phyloP scores from a whole-genome alignment of 2,329 filamentous ascomycete species.

The Monascus ruber region DNA sequence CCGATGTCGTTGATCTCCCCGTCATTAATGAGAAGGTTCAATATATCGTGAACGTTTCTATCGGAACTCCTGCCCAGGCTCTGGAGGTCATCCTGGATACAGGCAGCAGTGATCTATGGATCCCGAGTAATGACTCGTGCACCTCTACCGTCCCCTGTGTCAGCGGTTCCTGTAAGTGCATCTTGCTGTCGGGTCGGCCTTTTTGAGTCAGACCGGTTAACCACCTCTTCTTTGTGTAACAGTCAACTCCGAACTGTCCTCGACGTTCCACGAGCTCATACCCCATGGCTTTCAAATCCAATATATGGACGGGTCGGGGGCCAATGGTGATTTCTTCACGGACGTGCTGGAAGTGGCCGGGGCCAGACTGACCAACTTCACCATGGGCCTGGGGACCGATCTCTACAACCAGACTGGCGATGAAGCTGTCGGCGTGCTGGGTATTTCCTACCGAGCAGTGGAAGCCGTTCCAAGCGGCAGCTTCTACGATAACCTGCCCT shows the following conservation, averaged over 20 bases:
- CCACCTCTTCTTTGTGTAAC: neutral
- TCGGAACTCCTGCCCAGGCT: constrained; percentile 47
- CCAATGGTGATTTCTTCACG: constrained; percentile 66
- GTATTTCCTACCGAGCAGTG: constrained; percentile 70
- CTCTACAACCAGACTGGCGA: constrained; percentile 40
- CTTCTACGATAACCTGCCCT: constrained; percentile 56
- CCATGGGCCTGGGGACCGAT: neutral
- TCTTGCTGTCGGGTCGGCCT: neutral
- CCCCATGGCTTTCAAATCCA: constrained; percentile 74
- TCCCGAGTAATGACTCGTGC: constrained; percentile 47
- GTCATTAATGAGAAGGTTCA: neutral
- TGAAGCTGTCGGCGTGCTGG: constrained; percentile 59
- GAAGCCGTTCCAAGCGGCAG: constrained; percentile 49
- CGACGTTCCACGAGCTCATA: constrained; percentile 27
- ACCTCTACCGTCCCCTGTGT: constrained; percentile 49
- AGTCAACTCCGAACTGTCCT: constrained; percentile 41
- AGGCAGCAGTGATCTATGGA: constrained; percentile 52
- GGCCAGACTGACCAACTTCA: constrained; percentile 35
- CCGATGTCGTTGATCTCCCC: neutral
- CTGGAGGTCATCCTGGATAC: constrained; percentile 51
- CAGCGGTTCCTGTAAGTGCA: constrained; percentile 26
- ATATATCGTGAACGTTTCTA: constrained; percentile 34
- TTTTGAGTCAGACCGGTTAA: neutral
- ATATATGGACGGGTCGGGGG: constrained; percentile 72
- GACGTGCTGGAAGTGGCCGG: constrained; percentile 54